Evolutionary conservation across 2,329 filamentous ascomycete genomes (phyloP).

Genomic region (Neocatenulostroma microsporum): DNA sequence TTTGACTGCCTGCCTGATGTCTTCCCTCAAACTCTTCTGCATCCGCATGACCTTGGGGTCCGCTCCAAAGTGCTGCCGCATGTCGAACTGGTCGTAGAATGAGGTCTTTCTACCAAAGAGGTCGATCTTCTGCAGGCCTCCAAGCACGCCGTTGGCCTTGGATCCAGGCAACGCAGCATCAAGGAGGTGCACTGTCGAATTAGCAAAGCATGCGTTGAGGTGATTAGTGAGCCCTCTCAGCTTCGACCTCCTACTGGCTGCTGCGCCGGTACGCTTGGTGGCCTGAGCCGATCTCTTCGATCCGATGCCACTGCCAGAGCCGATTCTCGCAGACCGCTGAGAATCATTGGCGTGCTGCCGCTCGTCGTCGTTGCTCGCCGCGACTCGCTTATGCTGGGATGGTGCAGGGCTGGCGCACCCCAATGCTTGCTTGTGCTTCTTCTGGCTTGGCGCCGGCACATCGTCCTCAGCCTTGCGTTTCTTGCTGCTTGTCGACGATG

Average conservation of each 20-base stretch:
- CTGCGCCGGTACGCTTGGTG: too few species aligned
- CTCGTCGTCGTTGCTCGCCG: too few species aligned
- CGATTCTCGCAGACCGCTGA: too few species aligned
- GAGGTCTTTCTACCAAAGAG: constrained; percentile 4
- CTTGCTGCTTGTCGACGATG: neutral
- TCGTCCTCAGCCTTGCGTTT: neutral
- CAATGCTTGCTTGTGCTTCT: too few species aligned
- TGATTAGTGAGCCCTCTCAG: constrained; percentile 11
- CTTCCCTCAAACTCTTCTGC: neutral
- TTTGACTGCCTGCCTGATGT: neutral
- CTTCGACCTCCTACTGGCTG: neutral
- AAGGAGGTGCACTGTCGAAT: constrained; percentile 14
- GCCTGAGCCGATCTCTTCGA: too few species aligned
- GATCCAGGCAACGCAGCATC: constrained; percentile 7
- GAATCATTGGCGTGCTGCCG: too few species aligned
- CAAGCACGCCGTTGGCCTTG: constrained; percentile 8
- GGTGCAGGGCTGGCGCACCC: too few species aligned
- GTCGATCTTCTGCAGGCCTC: constrained; percentile 4
- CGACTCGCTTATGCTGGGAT: too few species aligned
- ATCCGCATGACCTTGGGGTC: too few species aligned
- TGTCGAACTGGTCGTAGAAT: too few species aligned
- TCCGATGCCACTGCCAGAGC: too few species aligned
- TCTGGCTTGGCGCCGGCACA: neutral
- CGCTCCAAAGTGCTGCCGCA: too few species aligned
- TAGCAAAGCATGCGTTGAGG: constrained; percentile 15